Base-by-base conservation (phyloP, 2,329 filamentous ascomycete genomes). In the Calonectria leucothoes region DNA sequence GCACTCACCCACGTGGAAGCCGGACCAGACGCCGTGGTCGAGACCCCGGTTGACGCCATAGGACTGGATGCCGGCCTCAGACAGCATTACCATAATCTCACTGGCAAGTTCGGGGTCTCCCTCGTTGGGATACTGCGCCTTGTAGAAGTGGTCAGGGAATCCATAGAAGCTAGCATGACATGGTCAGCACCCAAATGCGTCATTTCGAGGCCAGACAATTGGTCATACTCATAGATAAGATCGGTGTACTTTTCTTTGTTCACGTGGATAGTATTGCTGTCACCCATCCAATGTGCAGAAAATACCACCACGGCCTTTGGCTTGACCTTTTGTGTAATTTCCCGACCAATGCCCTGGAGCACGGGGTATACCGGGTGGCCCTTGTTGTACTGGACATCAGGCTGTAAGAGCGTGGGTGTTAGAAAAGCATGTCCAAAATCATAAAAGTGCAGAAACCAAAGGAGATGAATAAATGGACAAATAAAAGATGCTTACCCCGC, bases 21-120 rank as follows among this genome's bases (percentile, higher is more conserved):
- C 90, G 0, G 90, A 92, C 88, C 93, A 95, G 29, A 95, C 93
- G 25, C 94, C 94, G 80, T 95, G 94, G 79, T 95, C 94, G 1
- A 95, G 86, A 0, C 93, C 94, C 49, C 93, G 86, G 57, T 90
- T 88, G 0, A 92, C 89, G 2, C 89, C 89, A 73, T 90, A 85
- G 1, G 90, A 89, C 67, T 89, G 85, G 76, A 94, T 93, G 1
- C 90, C 91, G 0, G 90, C 89, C 6, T 87, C 81, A 4, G 85
- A 83, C 7, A 95, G 85, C 65, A 89, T 82, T 20, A 84, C 81
- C 42, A 94, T 87, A 68, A 95, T 87, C 66, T 88, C 88, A 29
- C 88, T 83, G 1, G 93, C 92, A 8, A 95, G 81, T 45, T 89
- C 86, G 4, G 88, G 88, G 55, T 88, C 91, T 37, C 93, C 93